Evolutionary conservation across 1,284 basidiomycete species (phyloP), one percentile per base, ranked within the genome.

Genomic region (Cutaneotrichosporon daszewskae): DNA sequence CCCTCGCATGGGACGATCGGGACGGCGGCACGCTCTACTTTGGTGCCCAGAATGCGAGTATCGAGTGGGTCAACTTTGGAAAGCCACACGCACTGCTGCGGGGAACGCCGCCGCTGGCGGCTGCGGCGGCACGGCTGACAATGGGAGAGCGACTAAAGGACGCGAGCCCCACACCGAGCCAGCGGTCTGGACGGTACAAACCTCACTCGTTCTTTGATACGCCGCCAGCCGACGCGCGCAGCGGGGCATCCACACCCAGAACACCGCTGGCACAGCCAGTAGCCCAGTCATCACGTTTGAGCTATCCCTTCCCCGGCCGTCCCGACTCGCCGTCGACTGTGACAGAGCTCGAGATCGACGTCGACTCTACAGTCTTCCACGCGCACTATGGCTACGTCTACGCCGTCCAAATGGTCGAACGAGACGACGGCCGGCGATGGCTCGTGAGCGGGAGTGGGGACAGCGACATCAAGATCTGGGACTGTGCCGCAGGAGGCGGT

Each of bases 361-460:
- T 78, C 11, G 74, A 74, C 40, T 84, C 85, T 54, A 82, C 87
- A 16, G 75, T 89, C 25, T 82, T 86, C 54, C 85, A 86, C 3
- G 92, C 91, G 1, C 92, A 97, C 67, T 90, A 82, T 66, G 92
- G 92, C 10, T 97, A 97, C 64, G 79, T 96, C 13, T 96, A 96
- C 64, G 88, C 85, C 54, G 82, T 96, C 76, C 73, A 79, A 1
- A 71, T 84, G 26, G 62, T 71, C 24, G 34, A 46, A n/a, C 55
- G 58, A 38, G 53, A 49, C 2, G 73, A 75, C 18, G 72, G 72
- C 7, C 66, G 60, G 17, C 70, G 77, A 10, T 79, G 82, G 53
- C 76, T 92, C 12, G 77, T 85, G 9, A 88, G 87, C 4, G 89
- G 89, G 12, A 84, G 86, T 49, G 91, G 91, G 1, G 90, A 94